Evolutionary conservation across 768 basidiomycete genomes (phyloP).

Genomic region (Leccinum longicurvipes): DNA sequence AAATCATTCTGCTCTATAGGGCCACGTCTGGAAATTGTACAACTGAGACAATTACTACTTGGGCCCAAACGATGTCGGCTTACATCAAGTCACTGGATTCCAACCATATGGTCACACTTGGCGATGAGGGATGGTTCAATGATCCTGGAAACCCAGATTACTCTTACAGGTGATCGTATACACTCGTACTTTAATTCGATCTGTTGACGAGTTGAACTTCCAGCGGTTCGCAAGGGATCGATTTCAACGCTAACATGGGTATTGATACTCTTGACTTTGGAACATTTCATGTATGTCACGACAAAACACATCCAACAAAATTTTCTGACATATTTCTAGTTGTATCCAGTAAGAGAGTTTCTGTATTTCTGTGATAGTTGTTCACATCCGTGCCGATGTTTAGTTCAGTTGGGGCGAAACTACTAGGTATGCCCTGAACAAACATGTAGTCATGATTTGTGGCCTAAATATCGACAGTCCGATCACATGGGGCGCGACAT

Average conservation of each 20-base stretch:
- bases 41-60: slow-evolving; percentile 49
- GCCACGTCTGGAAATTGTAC: slow-evolving; percentile 29
- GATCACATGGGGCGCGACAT: not conserved
- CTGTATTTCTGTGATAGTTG: not conserved
- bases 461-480: not conserved
- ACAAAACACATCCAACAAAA: too few species aligned
- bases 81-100: slow-evolving; percentile 62
- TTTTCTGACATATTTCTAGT: not conserved
- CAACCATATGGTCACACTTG: slow-evolving; percentile 60
- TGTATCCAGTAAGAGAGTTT: not conserved
- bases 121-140: slow-evolving; percentile 67
- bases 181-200: not conserved
- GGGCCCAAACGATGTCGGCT: slow-evolving; percentile 53
- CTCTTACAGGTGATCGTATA: slow-evolving; percentile 44
- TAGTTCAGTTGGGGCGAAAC: not conserved
- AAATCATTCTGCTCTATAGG: not conserved
- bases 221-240: slow-evolving; percentile 55
- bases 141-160: slow-evolving; percentile 42
- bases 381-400: not conserved
- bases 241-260: slow-evolving; percentile 58
- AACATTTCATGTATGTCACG: slow-evolving; percentile 55
- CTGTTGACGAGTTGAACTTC: not conserved
- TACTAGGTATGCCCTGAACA: not conserved
- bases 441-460: not conserved
- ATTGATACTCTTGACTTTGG: slow-evolving; percentile 62